phyloP scores from a whole-genome alignment of 192 early-diverging fungal genomes.

The Diversispora epigaea region DNA sequence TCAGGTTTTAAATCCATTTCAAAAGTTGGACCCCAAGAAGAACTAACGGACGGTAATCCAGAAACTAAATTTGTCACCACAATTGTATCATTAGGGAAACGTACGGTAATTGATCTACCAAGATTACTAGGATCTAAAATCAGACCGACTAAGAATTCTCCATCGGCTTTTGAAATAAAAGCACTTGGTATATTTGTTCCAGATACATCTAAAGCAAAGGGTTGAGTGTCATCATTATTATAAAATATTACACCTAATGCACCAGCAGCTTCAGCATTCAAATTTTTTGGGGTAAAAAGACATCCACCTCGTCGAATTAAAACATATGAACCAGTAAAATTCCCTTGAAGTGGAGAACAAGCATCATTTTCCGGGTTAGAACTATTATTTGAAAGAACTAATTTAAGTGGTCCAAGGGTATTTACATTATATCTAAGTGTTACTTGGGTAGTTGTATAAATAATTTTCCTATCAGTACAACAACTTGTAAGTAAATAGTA shows the following conservation, averaged over 20 bases:
- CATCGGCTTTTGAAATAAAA: slow-evolving; percentile 54
- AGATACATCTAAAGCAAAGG: slow-evolving; percentile 28
- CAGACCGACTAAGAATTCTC: slow-evolving; percentile 47
- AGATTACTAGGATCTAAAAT: slow-evolving; percentile 38
- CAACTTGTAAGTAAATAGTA: slow-evolving; percentile 38
- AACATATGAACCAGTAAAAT: slow-evolving; percentile 51
- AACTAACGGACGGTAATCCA: slow-evolving; percentile 68
- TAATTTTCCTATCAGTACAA: slow-evolving; percentile 5
- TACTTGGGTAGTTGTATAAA: slow-evolving; percentile 9
- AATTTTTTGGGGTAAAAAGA: slow-evolving; percentile 62
- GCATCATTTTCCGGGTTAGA: slow-evolving; percentile 49
- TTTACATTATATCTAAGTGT: slow-evolving; percentile 17
- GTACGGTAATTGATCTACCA: slow-evolving; percentile 35
- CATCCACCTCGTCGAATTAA: slow-evolving; percentile 72
- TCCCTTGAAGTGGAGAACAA: slow-evolving; percentile 45
- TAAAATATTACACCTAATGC: slow-evolving; percentile 69
- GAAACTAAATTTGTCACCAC: slow-evolving; percentile 49
- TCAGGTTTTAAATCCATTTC: slow-evolving; percentile 68
- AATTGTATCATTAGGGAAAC: slow-evolving; percentile 49
- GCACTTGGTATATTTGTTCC: slow-evolving; percentile 55
- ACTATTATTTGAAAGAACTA: slow-evolving; percentile 40
- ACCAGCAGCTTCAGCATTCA: slow-evolving; percentile 53
- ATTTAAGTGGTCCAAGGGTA: slow-evolving; percentile 36
- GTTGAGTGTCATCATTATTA: slow-evolving; percentile 40
- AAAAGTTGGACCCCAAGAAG: slow-evolving; percentile 70